A percentile compares a stretch with the other conserved stretches of the same genome.
Conservation (phyloP, 257 asterid genomes). For the Solanum arcanum region DNA sequence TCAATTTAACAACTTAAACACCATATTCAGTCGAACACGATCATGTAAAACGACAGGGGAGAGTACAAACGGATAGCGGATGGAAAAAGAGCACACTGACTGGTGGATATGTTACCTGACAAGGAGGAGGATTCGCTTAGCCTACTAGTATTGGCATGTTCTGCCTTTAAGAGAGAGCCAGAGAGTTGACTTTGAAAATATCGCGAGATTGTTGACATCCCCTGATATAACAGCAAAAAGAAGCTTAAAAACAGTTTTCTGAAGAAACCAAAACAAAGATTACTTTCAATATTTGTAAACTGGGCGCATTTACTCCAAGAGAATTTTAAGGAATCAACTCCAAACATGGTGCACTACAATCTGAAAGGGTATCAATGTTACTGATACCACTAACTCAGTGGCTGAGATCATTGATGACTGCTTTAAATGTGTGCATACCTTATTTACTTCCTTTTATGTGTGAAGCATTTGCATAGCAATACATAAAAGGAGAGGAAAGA, state of each 20-base stretch:
- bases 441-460: not conserved
- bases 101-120: constrained; percentile 33
- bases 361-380: not conserved
- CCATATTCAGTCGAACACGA: not conserved
- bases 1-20: not conserved
- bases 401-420: not conserved
- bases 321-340: not conserved
- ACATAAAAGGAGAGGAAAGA: not conserved
- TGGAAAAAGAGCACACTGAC: not conserved
- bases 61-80: not conserved
- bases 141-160: constrained; percentile 13
- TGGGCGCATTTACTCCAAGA: not conserved
- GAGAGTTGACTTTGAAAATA: constrained; percentile 37
- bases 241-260: not conserved
- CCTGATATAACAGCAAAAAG: constrained; percentile 28
- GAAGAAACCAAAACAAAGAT: not conserved
- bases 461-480: not conserved
- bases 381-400: not conserved
- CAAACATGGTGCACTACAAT: not conserved
- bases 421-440: not conserved
- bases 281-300: not conserved
- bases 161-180: constrained; percentile 22
- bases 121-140: constrained; percentile 33
- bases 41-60: not conserved
- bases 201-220: constrained; percentile 52